These are phyloP conservation scores for Vanderwaltozyma yarrowii DNA, from an alignment of 805 yeast genomes.

Conservation along the genomic window DNA sequence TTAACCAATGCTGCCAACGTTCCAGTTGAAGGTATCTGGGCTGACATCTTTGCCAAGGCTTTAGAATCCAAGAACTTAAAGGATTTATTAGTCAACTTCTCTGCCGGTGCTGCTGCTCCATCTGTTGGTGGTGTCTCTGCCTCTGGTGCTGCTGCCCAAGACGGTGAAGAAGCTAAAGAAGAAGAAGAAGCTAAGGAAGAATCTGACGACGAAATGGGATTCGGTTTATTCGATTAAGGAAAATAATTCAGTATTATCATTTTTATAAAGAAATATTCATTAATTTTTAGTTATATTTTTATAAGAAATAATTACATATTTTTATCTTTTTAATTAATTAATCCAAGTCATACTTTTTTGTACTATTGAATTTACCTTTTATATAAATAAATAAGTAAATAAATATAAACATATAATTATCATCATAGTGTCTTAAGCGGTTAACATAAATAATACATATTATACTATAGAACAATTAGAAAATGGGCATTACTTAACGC, in stretches of 20 bases:
- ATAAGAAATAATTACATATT: too few species aligned
- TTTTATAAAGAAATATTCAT: background rate
- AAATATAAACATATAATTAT: too few species aligned
- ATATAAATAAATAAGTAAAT: too few species aligned
- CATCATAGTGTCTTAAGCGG: too few species aligned
- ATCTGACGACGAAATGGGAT: slow-evolving; percentile 80
- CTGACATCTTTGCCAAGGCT: slow-evolving; percentile 74
- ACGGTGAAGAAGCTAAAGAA: slow-evolving; percentile 48
- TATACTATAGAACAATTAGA: too few species aligned
- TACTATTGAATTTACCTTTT: too few species aligned
- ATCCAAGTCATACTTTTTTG: background rate
- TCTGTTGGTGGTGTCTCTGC: slow-evolving; percentile 34
- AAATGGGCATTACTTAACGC: too few species aligned
- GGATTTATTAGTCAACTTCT: slow-evolving; percentile 52
- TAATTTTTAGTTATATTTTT: too few species aligned
- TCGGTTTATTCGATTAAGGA: slow-evolving; percentile 76
- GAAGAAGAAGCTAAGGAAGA: slow-evolving; percentile 52
- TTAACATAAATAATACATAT: too few species aligned
- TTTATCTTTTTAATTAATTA: too few species aligned
- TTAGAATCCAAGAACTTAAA: slow-evolving; percentile 68
- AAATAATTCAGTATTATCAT: too few species aligned
- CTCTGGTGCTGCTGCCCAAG: slow-evolving; percentile 37
- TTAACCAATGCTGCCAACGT: slow-evolving; percentile 63
- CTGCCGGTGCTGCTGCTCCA: slow-evolving; percentile 38
- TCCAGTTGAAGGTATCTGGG: slow-evolving; percentile 65